These are phyloP conservation scores for Tilletia horrida DNA, from an alignment of 1,284 basidiomycete species.

Conservation along the genomic window DNA sequence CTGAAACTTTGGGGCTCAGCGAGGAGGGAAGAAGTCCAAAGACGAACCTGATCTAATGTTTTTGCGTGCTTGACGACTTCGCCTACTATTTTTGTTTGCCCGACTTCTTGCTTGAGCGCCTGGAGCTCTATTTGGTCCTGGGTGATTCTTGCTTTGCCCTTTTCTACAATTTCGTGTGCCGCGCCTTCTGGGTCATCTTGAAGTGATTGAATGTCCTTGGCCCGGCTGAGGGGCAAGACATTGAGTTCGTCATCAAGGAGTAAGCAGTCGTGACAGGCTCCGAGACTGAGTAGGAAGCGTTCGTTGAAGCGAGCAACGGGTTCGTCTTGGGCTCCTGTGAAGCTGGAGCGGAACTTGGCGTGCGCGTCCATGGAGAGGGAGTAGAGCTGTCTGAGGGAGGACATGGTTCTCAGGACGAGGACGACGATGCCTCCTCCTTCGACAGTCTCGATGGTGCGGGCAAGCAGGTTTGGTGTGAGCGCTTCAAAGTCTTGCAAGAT, in stretches of 20 bases:
- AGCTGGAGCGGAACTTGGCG: constrained; percentile 80
- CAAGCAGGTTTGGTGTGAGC: constrained; percentile 93
- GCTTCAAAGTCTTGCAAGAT: constrained; percentile 98
- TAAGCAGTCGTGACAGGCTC: constrained; percentile 78
- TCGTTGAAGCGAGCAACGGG: constrained; percentile 97
- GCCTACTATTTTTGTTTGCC: constrained; percentile 81
- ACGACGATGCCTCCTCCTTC: constrained; percentile 94
- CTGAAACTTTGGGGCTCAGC: no score
- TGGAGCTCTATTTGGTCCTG: constrained; percentile 65
- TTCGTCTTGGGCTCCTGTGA: constrained; percentile 67
- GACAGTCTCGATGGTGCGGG: constrained; percentile 95
- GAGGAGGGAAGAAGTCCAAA: neutral
- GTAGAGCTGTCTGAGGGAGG: constrained; percentile 86
- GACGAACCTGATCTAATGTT: constrained; percentile 77
- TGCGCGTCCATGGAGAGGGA: constrained; percentile 98
- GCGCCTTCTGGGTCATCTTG: constrained; percentile 58
- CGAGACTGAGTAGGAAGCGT: constrained; percentile 70
- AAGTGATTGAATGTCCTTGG: constrained; percentile 80
- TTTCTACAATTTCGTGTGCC: constrained; percentile 53
- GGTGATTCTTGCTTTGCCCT: constrained; percentile 61
- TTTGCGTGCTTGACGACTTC: constrained; percentile 86
- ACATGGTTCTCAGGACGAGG: constrained; percentile 90
- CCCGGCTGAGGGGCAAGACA: constrained; percentile 91
- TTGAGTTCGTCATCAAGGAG: constrained; percentile 97
- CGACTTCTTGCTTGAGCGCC: constrained; percentile 74